A percentile compares a stretch with the other conserved stretches of the same genome.
phyloP scores from a whole-genome alignment of 805 yeast genomes.

The Wickerhamiella kurtzmanii region DNA sequence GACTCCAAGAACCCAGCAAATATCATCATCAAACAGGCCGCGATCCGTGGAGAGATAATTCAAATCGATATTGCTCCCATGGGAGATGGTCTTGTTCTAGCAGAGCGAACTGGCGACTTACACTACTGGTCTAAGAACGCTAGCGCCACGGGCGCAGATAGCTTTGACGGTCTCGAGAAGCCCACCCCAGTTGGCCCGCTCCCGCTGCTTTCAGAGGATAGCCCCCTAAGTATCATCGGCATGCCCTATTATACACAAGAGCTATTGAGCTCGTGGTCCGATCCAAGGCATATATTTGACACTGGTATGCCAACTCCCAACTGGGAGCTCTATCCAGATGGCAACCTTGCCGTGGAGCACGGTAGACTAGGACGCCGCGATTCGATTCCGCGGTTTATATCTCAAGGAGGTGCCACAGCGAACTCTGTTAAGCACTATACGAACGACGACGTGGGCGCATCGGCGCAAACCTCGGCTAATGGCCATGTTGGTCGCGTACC shows the following conservation, averaged over 20 bases:
- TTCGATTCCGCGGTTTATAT: slow-evolving; percentile 1
- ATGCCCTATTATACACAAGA: slow-evolving; percentile 74
- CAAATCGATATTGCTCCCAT: slow-evolving; percentile 45
- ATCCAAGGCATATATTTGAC: slow-evolving; percentile 40
- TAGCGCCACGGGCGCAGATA: slow-evolving; percentile 30
- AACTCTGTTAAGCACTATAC: not conserved
- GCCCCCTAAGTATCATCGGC: slow-evolving; percentile 61
- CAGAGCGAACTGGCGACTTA: slow-evolving; percentile 48
- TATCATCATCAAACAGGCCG: slow-evolving; percentile 53
- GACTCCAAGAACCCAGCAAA: slow-evolving; percentile 71
- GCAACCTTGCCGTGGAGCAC: not conserved
- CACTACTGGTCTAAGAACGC: slow-evolving; percentile 56
- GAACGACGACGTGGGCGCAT: not conserved
- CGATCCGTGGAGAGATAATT: slow-evolving; percentile 34
- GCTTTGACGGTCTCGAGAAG: slow-evolving; percentile 22
- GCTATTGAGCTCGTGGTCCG: slow-evolving; percentile 70
- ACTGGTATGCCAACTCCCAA: slow-evolving; percentile 45
- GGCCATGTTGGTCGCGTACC: slow-evolving; percentile 38
- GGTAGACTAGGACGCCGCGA: not conserved
- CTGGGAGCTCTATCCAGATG: slow-evolving; percentile 6
- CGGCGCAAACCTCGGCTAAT: slow-evolving; percentile 3
- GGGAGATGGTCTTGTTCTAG: slow-evolving; percentile 65
- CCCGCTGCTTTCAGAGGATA: slow-evolving; percentile 4
- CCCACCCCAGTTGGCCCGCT: slow-evolving; percentile 22
- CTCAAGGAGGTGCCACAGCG: not conserved